Base-by-base conservation (phyloP, 495 filamentous ascomycete genomes). In the Annulohypoxylon bovei region DNA sequence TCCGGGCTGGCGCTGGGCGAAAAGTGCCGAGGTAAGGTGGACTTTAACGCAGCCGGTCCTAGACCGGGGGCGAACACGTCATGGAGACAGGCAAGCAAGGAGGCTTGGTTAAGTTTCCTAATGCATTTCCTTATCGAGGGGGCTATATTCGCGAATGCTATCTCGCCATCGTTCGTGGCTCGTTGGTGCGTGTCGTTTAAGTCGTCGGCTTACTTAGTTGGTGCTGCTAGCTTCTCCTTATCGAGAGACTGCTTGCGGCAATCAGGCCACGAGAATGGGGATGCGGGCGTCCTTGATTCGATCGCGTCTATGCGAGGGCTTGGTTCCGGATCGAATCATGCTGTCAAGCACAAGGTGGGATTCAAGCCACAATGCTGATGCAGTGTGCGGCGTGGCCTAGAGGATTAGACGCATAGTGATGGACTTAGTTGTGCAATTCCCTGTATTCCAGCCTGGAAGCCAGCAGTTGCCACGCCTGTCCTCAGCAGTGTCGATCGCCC, bases 131-230 rank as follows among this genome's bases (percentile, higher is more conserved):
- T 22, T 42, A 59, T 56, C 46, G n/a, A 6, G 53, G 46, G 42
- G 25, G 1, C 12, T 27, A 42, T 28, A n/a, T 23, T 55, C 7
- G 20, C 12, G 33, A 53, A 11, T 20, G 16, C 27, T 40, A 14
- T 37, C 11, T 71, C 62, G 52, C 62, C 62, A 67, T 71, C 6
- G 16, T 47, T 42, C 7, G 63, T 67, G 63, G 57, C 62, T 66
- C 57, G n/a, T 63, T 6, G 16, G 4, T 4, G 18, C 59, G 35
- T 44, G 16, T 7, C 52, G 50, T 28, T 22, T 14, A 14, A 4
- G 37, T n/a, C 37, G 47, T 30, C 27, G 25, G 16, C n/a, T 53
- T 27, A 44, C n/a, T 53, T 27, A 44, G 44, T 23, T 52, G 32
- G 28, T 64, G 39, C 22, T 57, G 12, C 27, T 58, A 20, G 23